Conservation (phyloP, 768 basidiomycete genomes). For the Leccinum incarnatum region DNA sequence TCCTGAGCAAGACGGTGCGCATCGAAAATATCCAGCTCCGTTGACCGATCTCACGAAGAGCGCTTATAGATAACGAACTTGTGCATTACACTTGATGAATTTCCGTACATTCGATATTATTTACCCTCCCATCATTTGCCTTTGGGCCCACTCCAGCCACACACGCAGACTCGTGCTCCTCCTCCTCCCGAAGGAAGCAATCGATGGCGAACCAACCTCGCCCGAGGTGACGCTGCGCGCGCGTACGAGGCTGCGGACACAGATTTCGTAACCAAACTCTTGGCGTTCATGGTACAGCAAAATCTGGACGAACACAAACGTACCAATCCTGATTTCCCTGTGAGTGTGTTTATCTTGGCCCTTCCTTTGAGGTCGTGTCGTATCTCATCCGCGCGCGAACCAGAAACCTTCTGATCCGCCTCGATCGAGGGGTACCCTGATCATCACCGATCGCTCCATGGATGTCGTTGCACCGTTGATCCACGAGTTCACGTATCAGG, state of each 20-base stretch:
- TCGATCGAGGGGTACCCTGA: conserved; percentile 73
- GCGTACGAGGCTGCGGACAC: conserved; percentile 67
- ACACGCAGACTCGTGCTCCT: conserved; percentile 60
- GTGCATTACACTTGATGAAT: conserved; percentile 88
- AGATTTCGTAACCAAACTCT: conserved; percentile 74
- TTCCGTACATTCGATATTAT: conserved; percentile 92
- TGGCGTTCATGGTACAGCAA: conserved; percentile 83
- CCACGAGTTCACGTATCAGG: conserved; percentile 99
- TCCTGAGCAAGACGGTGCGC: conserved; percentile 63
- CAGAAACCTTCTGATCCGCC: conserved; percentile 55
- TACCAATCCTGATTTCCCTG: conserved; percentile 82
- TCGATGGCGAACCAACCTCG: conserved; percentile 81
- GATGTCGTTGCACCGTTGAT: conserved; percentile 87
- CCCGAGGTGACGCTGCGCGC: conserved; percentile 66
- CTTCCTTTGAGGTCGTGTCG: neutral
- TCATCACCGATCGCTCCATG: conserved; percentile 97
- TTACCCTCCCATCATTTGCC: conserved; percentile 79
- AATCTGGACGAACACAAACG: conserved; percentile 87
- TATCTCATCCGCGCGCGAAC: neutral
- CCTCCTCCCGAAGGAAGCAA: conserved; percentile 60
- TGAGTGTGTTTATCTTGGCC: conserved; percentile 37
- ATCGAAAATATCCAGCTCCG: neutral
- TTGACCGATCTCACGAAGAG: conserved; percentile 4
- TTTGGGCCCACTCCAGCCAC: conserved; percentile 77
- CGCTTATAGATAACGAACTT: conserved; percentile 73